Evolutionary conservation across 1,139 yeast species (phyloP).

Genomic region (Hansenula sp.): DNA sequence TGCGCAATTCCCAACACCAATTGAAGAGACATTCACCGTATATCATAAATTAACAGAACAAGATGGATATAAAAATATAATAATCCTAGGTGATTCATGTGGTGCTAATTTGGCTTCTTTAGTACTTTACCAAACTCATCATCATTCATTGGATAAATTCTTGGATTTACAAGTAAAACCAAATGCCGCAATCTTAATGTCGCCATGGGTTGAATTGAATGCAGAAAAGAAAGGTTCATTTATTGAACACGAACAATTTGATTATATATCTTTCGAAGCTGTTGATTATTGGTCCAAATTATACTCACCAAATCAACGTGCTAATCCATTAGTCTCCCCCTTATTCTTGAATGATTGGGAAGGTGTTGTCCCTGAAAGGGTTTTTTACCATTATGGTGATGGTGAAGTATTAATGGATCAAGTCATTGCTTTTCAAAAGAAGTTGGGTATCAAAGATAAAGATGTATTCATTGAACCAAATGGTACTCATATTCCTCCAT

Average conservation of each 20-base stretch:
- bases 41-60: constrained; percentile 31
- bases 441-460: not conserved
- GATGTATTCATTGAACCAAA: constrained; percentile 6
- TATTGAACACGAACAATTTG: constrained; percentile 23
- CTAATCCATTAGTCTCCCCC: constrained; percentile 14
- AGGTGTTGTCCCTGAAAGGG: constrained; percentile 29
- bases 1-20: constrained; percentile 36
- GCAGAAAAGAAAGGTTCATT: constrained; percentile 30
- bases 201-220: constrained; percentile 40
- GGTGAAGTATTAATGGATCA: constrained; percentile 34
- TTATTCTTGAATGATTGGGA: constrained; percentile 25
- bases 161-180: constrained; percentile 34
- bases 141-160: constrained; percentile 22
- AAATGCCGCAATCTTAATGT: constrained; percentile 30
- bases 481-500: constrained; percentile 11
- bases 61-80: constrained; percentile 26
- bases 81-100: constrained; percentile 41
- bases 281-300: constrained; percentile 28
- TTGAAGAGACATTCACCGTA: constrained; percentile 31
- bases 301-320: constrained; percentile 22
- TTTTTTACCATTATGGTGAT: constrained; percentile 35
- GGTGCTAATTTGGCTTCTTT: constrained; percentile 38
- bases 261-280: constrained; percentile 10
- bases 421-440: constrained; percentile 1
- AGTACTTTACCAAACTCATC: not conserved